Evolutionary conservation across 768 basidiomycete genomes (phyloP).

Genomic region (Coprinopsis marcescibilis): DNA sequence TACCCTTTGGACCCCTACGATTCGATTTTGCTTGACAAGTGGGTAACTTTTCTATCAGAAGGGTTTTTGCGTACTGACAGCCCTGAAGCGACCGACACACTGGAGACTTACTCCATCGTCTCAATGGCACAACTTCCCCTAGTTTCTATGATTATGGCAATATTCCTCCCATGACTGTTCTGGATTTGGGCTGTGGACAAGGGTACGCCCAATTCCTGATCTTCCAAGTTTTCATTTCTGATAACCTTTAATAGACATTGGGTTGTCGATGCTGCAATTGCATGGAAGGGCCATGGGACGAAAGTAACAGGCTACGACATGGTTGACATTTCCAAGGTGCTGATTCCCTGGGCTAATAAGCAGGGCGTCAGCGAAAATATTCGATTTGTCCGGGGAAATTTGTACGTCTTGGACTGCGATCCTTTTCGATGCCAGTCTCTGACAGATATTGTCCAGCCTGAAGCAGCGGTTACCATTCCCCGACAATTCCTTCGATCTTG

Average conservation of each 20-base stretch:
- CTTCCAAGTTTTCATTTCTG: background rate
- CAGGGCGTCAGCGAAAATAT: conserved; percentile 35
- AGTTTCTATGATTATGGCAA: conserved; percentile 50
- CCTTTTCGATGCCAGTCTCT: background rate
- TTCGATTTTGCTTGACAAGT: conserved; percentile 51
- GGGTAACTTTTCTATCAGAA: conserved; percentile 21
- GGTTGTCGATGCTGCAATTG: conserved; percentile 54
- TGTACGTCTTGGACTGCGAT: conserved; percentile 46
- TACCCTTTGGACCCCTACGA: conserved; percentile 42
- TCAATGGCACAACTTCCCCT: conserved; percentile 49
- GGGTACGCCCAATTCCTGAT: conserved; percentile 29
- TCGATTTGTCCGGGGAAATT: conserved; percentile 54
- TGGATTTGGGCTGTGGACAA: conserved; percentile 72
- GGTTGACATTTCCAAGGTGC: conserved; percentile 33
- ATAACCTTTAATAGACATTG: conserved; percentile 32
- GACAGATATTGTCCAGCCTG: conserved; percentile 32
- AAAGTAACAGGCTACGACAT: conserved; percentile 62
- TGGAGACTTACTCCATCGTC: conserved; percentile 44
- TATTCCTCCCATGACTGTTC: conserved; percentile 43
- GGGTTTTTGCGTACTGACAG: background rate
- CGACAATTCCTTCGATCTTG: conserved; percentile 56
- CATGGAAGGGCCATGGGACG: conserved; percentile 50
- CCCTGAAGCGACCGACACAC: conserved; percentile 51
- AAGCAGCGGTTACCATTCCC: conserved; percentile 56
- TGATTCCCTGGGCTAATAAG: conserved; percentile 28